Conservation (phyloP, 768 basidiomycete species). For the Pleurotus sapidus region DNA sequence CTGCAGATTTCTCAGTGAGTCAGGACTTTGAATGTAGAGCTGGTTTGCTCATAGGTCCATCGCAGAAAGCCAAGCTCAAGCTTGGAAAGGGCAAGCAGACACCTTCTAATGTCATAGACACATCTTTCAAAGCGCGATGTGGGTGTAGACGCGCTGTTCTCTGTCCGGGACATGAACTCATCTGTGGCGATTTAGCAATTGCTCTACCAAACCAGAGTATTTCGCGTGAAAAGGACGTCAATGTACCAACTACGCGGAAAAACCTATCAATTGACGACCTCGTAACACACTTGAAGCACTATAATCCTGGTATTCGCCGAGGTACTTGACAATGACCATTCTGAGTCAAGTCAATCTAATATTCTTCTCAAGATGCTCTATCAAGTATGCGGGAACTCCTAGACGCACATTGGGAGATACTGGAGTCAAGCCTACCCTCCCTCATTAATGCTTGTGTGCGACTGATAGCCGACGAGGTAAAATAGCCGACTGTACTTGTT, state of each 20-base stretch:
- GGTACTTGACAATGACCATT: slow-evolving; percentile 36
- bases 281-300: slow-evolving; percentile 76
- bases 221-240: slow-evolving; percentile 47
- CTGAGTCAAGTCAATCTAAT: neutral
- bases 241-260: slow-evolving; percentile 69
- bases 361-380: slow-evolving; percentile 56
- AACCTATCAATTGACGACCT: slow-evolving; percentile 78
- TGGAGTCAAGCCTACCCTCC: slow-evolving; percentile 48
- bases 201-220: slow-evolving; percentile 86
- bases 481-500: slow-evolving; percentile 13
- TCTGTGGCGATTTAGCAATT: slow-evolving; percentile 56
- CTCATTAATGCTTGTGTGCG: slow-evolving; percentile 64
- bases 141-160: slow-evolving; percentile 24
- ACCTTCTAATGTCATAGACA: slow-evolving; percentile 86
- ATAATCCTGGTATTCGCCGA: slow-evolving; percentile 73
- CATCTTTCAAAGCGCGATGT: slow-evolving; percentile 95
- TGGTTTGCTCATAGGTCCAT: neutral
- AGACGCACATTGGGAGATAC: slow-evolving; percentile 52
- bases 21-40: neutral
- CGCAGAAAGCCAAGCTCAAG: slow-evolving; percentile 92
- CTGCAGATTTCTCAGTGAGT: slow-evolving; percentile 79
- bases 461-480: slow-evolving; percentile 80
- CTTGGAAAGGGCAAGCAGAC: slow-evolving; percentile 91
- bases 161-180: no score
- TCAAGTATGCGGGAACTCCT: slow-evolving; percentile 72